Evolutionary conservation across 345 rosid genomes (phyloP).

Genomic region (Bretschneidera sinensis): DNA sequence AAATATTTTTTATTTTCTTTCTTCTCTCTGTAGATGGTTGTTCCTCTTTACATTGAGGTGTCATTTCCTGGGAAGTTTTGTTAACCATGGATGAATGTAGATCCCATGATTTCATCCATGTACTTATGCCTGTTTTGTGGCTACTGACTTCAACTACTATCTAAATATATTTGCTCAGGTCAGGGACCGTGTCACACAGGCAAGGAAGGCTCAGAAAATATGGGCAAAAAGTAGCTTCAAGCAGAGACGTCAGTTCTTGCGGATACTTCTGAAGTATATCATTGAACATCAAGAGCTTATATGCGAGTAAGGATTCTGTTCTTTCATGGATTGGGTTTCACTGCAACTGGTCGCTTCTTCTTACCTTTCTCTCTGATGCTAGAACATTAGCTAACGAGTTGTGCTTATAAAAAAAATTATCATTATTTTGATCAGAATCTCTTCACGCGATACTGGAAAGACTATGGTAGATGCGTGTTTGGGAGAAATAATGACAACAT

Average conservation of each 20-base stretch:
- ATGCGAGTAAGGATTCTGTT: constrained; percentile 72
- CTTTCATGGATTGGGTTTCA: neutral
- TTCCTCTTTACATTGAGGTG: no score
- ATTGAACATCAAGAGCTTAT: constrained; percentile 90
- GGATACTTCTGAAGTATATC: constrained; percentile 87
- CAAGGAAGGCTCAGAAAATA: constrained; percentile 88
- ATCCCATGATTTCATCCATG: neutral
- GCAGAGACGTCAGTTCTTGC: constrained; percentile 84
- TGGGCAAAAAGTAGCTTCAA: constrained; percentile 96
- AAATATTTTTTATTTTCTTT: no score
- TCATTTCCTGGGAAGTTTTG: no score
- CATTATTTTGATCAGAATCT: constrained; percentile 60
- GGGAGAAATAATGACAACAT: constrained; percentile 99
- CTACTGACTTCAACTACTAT: neutral
- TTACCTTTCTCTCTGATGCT: neutral
- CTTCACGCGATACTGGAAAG: constrained; percentile 98
- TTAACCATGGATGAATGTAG: neutral
- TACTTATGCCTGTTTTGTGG: neutral
- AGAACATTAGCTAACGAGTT: no score
- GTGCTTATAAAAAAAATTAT: no score
- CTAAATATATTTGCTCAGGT: constrained; percentile 43
- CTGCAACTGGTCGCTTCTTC: neutral
- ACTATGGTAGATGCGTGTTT: constrained; percentile 97
- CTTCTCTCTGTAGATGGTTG: no score
- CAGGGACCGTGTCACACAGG: constrained; percentile 63